Base-by-base conservation (phyloP, 768 basidiomycete species). In the Termitomyces sp. region DNA sequence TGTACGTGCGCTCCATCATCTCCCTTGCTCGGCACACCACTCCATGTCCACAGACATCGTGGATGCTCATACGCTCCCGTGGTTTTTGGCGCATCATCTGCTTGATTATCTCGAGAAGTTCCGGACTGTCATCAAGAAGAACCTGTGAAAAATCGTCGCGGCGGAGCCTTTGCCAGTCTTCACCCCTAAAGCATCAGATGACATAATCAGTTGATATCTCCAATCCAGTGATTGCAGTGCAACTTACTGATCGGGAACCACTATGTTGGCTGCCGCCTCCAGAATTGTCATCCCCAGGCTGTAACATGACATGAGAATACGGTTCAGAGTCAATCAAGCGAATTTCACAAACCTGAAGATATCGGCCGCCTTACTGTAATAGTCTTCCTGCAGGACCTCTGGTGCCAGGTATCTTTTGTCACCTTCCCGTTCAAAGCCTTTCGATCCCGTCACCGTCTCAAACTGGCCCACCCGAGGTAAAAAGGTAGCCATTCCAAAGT, bases 391-490 rank as follows among this genome's bases (percentile, higher is more conserved):
- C 50, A 99, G 76, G 39, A 98, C 91, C 73, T 99, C 97, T 11
- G 93, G 93, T 38, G 97, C 94, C 73, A 99, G 82, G 74, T 99
- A 99, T 60, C 95, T 78, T 68, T 98, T 89, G 71, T 99, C 97
- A 5, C 97, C 97, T 70, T 99, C 97, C 15, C 97, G 82, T 70
- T 98, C 96, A 67, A 98, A 94, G 7, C 77, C 80, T 50, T 71
- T 73, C 35, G 45, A 57, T 33, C 40, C 45, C 16, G 71, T 63
- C 56, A 60, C 67, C 18, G 36, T 50, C 22, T 76, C 64, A 16
- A 66, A 66, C 0, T 76, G 42, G 25, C 42, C 47, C 33, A 29
- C 73, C 36, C 94, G 76, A 0, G 94, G 93, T 89, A 92, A 95
- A 50, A 93, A 63, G 6, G 92, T 91, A n/a, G 96, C 95, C 86